Evolutionary conservation across 2,329 filamentous ascomycete genomes (phyloP).

Genomic region (Curvularia sp.): DNA sequence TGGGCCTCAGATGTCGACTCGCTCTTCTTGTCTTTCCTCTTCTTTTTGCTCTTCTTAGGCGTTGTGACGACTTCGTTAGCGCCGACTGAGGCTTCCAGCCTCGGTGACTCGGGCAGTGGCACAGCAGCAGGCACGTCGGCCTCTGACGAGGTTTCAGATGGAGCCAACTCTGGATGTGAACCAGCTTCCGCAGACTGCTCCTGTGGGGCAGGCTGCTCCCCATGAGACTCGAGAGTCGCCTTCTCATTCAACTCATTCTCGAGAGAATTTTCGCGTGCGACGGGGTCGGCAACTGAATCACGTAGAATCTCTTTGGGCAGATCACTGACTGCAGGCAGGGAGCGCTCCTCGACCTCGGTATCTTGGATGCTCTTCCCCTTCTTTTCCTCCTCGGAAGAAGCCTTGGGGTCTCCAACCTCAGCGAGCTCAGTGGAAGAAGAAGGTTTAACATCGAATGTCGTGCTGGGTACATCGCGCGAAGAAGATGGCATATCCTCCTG

Average conservation of each 20-base stretch:
- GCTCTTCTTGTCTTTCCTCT: constrained; percentile 40
- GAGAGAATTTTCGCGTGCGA: not conserved
- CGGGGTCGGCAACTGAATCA: not conserved
- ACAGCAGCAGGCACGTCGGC: not conserved
- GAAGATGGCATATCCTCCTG: constrained; percentile 1
- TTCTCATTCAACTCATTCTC: constrained; percentile 2
- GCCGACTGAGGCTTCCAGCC: not conserved
- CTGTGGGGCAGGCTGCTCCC: not conserved
- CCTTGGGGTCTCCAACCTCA: constrained; percentile 15
- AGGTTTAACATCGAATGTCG: not conserved
- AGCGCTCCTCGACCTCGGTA: constrained; percentile 2
- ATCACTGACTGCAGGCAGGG: not conserved
- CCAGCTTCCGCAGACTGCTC: not conserved
- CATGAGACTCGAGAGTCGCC: not conserved
- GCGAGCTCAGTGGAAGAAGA: constrained; percentile 3
- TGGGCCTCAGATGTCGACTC: constrained; percentile 29
- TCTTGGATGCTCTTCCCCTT: constrained; percentile 21
- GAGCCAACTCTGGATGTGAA: not conserved
- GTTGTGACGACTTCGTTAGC: constrained; percentile 2
- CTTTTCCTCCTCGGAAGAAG: constrained; percentile 30
- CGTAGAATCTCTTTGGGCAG: not conserved
- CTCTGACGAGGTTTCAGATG: not conserved
- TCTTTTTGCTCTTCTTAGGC: constrained; percentile 42
- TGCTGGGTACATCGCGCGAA: constrained; percentile 3
- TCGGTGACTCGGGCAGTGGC: constrained; percentile 7